phyloP scores from a whole-genome alignment of 2,329 filamentous ascomycete genomes.

The Ceratocystis lukuohia region DNA sequence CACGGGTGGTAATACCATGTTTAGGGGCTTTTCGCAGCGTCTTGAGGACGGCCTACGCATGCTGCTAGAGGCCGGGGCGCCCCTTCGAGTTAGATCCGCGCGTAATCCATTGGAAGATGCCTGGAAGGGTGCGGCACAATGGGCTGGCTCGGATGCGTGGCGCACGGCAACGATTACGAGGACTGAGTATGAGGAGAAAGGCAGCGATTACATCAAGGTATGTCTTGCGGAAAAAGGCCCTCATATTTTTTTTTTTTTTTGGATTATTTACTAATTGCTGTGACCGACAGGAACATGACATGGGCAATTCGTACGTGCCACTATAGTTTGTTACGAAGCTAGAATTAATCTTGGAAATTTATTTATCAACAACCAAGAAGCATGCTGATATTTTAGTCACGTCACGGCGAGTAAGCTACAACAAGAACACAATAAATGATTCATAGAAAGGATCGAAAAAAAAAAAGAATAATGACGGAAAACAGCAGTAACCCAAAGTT shows the following conservation, averaged over 20 bases:
- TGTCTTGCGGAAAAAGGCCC: slow-evolving; percentile 22
- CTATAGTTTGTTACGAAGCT: background rate
- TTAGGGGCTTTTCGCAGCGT: slow-evolving; percentile 74
- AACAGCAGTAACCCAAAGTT: background rate
- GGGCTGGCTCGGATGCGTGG: slow-evolving; percentile 53
- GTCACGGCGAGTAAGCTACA: background rate
- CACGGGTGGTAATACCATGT: slow-evolving; percentile 84
- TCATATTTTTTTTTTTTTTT: background rate
- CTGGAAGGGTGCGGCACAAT: slow-evolving; percentile 83
- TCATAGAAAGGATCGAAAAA: slow-evolving; percentile 8
- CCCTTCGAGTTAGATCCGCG: slow-evolving; percentile 59
- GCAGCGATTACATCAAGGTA: slow-evolving; percentile 83
- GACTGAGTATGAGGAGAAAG: slow-evolving; percentile 84
- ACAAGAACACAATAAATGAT: slow-evolving; percentile 10
- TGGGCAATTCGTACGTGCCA: slow-evolving; percentile 45
- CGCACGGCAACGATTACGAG: slow-evolving; percentile 55
- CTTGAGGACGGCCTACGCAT: slow-evolving; percentile 58
- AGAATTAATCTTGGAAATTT: background rate
- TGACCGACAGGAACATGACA: slow-evolving; percentile 44
- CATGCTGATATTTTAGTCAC: background rate
- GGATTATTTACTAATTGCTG: slow-evolving; percentile 6
- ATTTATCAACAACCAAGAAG: background rate
- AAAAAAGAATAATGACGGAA: slow-evolving; percentile 18
- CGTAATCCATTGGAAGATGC: slow-evolving; percentile 69
- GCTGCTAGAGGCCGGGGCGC: slow-evolving; percentile 54